A percentile compares a stretch with the other conserved stretches of the same genome.
These are phyloP conservation scores for Marchantia paleacea DNA, from an alignment of 225 moss, liverwort and hornwort species.

Conservation along the genomic window DNA sequence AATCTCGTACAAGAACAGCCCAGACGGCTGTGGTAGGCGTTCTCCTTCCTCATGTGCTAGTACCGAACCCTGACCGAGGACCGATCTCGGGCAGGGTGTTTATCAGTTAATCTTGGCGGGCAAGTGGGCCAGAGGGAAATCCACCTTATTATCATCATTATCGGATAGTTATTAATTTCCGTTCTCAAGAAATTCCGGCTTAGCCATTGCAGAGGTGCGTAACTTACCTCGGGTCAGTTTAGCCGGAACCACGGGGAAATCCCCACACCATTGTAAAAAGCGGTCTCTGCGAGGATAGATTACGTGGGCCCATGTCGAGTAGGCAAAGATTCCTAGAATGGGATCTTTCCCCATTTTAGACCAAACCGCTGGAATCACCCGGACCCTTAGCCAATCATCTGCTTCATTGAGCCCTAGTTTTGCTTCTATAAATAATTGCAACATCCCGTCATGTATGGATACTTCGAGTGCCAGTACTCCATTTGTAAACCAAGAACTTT, in stretches of 20 bases:
- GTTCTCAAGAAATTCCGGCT: neutral
- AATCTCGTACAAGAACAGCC: neutral
- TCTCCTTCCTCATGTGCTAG: neutral
- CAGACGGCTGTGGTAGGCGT: neutral
- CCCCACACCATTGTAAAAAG: neutral
- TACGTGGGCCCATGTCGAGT: neutral
- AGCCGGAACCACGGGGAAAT: neutral
- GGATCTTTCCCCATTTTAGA: slow-evolving; percentile 1
- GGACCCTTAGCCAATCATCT: neutral
- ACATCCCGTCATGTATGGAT: neutral
- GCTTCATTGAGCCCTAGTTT: neutral
- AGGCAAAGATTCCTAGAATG: neutral
- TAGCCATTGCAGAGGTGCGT: neutral
- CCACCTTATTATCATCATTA: neutral
- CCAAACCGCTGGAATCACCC: neutral
- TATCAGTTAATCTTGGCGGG: no score
- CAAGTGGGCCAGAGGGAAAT: neutral
- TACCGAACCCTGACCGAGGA: neutral
- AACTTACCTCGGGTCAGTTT: neutral
- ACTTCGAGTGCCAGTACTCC: neutral
- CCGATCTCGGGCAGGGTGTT: neutral
- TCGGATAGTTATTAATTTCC: neutral
- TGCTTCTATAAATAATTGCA: neutral
- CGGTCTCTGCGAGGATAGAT: neutral
- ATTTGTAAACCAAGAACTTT: neutral